These are phyloP conservation scores for Pycnococcus provasolii DNA, from an alignment of 139 green algal genomes.

Conservation along the genomic window DNA sequence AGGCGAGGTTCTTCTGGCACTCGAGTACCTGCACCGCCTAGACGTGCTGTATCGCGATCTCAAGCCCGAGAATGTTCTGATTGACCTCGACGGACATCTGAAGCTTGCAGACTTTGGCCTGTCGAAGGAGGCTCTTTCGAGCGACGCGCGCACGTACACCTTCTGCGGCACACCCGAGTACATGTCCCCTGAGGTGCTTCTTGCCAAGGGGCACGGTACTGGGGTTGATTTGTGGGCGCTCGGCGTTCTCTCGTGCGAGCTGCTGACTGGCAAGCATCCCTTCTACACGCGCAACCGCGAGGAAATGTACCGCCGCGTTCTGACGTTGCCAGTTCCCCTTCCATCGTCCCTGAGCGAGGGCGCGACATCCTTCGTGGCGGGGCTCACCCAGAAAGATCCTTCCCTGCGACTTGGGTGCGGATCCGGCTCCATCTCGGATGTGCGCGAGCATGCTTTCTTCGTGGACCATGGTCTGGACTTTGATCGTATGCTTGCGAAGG, in stretches of 20 bases:
- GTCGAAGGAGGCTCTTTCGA: constrained; percentile 51
- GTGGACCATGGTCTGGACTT: too few species aligned
- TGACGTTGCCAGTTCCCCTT: too few species aligned
- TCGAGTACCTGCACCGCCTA: constrained; percentile 3
- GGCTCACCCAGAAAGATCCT: too few species aligned
- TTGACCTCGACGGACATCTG: constrained; percentile 60
- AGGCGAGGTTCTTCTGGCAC: neutral
- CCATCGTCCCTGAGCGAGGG: too few species aligned
- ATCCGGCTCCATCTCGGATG: too few species aligned
- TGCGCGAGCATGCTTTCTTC: too few species aligned
- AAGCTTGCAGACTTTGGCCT: constrained; percentile 78
- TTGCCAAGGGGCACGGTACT: constrained; percentile 51
- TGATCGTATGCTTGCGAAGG: too few species aligned
- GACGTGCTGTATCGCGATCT: constrained; percentile 16
- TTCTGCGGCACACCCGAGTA: constrained; percentile 81
- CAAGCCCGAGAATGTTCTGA: constrained; percentile 57
- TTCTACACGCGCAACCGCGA: constrained; percentile 44
- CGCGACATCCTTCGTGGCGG: too few species aligned
- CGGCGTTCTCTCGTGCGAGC: constrained; percentile 68
- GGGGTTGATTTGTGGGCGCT: constrained; percentile 69
- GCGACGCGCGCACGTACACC: constrained; percentile 53
- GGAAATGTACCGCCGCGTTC: too few species aligned
- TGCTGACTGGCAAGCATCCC: constrained; percentile 60
- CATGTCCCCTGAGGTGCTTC: constrained; percentile 59
- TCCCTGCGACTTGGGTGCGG: too few species aligned